phyloP scores from a whole-genome alignment of 2,329 filamentous ascomycete genomes.

The Aspergillus niger region DNA sequence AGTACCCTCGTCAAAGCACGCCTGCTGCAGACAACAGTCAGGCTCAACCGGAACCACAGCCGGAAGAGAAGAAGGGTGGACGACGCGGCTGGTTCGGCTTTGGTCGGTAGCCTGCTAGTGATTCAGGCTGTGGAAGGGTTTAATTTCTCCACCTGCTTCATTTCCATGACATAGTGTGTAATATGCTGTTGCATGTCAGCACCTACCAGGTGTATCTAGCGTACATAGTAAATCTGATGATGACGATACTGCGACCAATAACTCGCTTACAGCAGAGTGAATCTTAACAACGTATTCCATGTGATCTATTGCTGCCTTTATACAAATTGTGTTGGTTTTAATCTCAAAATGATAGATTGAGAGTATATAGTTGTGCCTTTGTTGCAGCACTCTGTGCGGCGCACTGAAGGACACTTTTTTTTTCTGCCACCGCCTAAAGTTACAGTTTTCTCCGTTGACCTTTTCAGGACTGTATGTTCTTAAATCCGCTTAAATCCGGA shows the following conservation, averaged over 20 bases:
- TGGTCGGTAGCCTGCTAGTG: slow-evolving; percentile 37
- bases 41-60: slow-evolving; percentile 26
- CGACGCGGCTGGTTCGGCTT: slow-evolving; percentile 82
- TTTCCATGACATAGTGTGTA: background rate
- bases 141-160: background rate
- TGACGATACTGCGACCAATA: background rate
- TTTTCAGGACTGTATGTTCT: too few species aligned
- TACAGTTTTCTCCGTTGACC: too few species aligned
- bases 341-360: too few species aligned
- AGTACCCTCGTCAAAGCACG: slow-evolving; percentile 70
- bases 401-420: too few species aligned
- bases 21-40: slow-evolving; percentile 32
- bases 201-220: background rate
- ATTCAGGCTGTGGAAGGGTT: background rate
- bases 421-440: too few species aligned
- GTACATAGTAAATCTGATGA: slow-evolving; percentile 7
- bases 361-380: too few species aligned
- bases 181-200: background rate
- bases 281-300: too few species aligned
- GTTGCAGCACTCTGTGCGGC: too few species aligned
- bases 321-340: too few species aligned
- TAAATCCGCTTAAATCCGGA: too few species aligned
- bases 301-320: too few species aligned
- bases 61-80: slow-evolving; percentile 52
- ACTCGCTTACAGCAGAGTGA: background rate